Base-by-base conservation (phyloP, 139 green algal genomes). In the Nannochloris sp. region DNA sequence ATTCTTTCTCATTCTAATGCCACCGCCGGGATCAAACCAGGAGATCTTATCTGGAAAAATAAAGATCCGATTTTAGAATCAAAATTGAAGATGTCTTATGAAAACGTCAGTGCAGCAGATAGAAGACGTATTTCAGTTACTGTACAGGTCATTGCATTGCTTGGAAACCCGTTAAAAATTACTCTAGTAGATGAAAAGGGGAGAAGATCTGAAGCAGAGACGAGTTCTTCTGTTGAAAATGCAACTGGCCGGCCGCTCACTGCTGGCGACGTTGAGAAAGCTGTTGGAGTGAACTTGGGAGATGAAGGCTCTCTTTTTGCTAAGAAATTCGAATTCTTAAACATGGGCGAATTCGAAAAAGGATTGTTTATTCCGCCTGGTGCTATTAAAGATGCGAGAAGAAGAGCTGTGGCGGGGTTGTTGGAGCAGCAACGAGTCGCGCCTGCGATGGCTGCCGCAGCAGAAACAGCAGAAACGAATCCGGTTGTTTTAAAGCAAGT, bases 21-120 rank as follows among this genome's bases (percentile, higher is more conserved):
- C 47, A 10, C 51, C 1, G 10, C 37, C 0, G 27, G 24, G 0
- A 14, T 79, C 32, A 45, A 27, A n/a, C 30, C 62, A 0, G 83
- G 85, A 3, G 60, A 89, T 47, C 47, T 88, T 33, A 79, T 91
- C 36, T 94, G 87, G 85, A 66, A 74, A 37, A 92, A 54, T 30
- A 74, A 72, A 48, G 82, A 92, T 72, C 65, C 69, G 0, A 63
- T 60, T 0, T 64, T 89, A 25, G 77, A 84, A 67, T 56, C 58
- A 4, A 68, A 68, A 8, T 65, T 88, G 25, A 47, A 70, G 4
- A 25, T 58, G 6, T 67, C 51, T 30, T 85, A 80, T 51, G 73
- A 87, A 2, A 53, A 38, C 12, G 55, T 86, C 13, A 35, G 70
- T 4, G 57, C 61, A 12, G 53, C 67, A 7, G 62, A 46, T 1